Evolutionary conservation across 2,329 filamentous ascomycete species (phyloP).

Genomic region (Sarocladiaceae sp.): DNA sequence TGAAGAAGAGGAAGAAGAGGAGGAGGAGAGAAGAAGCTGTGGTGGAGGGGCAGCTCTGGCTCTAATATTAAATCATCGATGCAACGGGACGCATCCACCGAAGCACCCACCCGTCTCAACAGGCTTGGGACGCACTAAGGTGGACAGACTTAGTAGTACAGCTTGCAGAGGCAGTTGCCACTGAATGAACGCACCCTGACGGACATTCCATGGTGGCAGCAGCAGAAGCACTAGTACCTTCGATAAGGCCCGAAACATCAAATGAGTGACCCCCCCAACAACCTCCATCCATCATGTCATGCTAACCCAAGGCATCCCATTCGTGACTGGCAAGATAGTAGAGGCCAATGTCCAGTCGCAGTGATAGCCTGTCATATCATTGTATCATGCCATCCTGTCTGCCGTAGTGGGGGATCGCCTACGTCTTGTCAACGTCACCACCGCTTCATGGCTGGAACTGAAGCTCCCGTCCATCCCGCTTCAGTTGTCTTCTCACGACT

Average conservation of each 20-base stretch:
- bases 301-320: neutral
- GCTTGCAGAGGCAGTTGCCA: neutral
- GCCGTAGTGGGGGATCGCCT: neutral
- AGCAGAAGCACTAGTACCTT: too few species aligned
- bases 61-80: slow-evolving; percentile 10
- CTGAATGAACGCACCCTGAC: neutral
- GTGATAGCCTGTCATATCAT: neutral
- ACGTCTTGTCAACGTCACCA: slow-evolving; percentile 1
- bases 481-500: neutral
- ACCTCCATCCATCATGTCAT: slow-evolving; percentile 5
- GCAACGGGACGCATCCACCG: neutral
- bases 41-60: slow-evolving; percentile 8
- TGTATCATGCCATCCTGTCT: neutral
- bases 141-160: neutral
- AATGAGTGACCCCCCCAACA: neutral
- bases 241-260: slow-evolving; percentile 7
- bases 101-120: neutral
- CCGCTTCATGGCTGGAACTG: too few species aligned
- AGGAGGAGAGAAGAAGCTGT: slow-evolving; percentile 1
- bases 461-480: neutral
- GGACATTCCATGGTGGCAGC: too few species aligned
- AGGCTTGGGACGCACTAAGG: neutral
- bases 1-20: slow-evolving; percentile 7
- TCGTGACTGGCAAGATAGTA: too few species aligned
- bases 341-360: neutral